These are phyloP conservation scores for Aureobasidium sp. DNA, from an alignment of 2,329 filamentous ascomycete genomes.

Conservation along the genomic window DNA sequence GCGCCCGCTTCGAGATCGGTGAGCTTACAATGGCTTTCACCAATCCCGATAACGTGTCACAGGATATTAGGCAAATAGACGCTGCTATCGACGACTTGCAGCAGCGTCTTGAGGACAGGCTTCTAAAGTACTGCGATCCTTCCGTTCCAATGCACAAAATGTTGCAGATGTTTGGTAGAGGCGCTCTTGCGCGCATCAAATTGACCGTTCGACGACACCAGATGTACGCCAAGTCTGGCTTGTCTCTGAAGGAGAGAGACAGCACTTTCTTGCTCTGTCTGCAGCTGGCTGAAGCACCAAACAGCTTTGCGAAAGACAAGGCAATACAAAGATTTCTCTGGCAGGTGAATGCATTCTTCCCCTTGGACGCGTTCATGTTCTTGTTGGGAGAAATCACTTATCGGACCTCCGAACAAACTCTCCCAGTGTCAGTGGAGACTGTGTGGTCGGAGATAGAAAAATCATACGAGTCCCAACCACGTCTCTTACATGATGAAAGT, in stretches of 20 bases:
- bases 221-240: slow-evolving; percentile 19
- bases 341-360: slow-evolving; percentile 43
- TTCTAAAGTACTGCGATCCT: slow-evolving; percentile 37
- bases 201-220: slow-evolving; percentile 38
- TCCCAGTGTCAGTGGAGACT: slow-evolving; percentile 19
- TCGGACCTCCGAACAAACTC: slow-evolving; percentile 14
- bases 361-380: slow-evolving; percentile 34
- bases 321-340: slow-evolving; percentile 40
- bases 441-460: slow-evolving; percentile 40
- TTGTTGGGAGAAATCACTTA: slow-evolving; percentile 27
- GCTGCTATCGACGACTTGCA: slow-evolving; percentile 33
- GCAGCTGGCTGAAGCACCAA: slow-evolving; percentile 34
- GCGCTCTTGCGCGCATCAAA: slow-evolving; percentile 35
- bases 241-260: slow-evolving; percentile 29
- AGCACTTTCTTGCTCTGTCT: slow-evolving; percentile 33
- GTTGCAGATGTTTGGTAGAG: slow-evolving; percentile 35
- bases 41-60: not conserved
- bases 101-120: slow-evolving; percentile 32
- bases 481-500: slow-evolving; percentile 27
- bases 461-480: slow-evolving; percentile 35
- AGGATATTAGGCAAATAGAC: slow-evolving; percentile 17
- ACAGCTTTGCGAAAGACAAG: slow-evolving; percentile 31
- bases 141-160: slow-evolving; percentile 36
- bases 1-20: slow-evolving; percentile 35
- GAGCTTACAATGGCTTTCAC: slow-evolving; percentile 27